These are phyloP conservation scores for Phaeolepiota aurea DNA, from an alignment of 768 basidiomycete species.

Conservation along the genomic window DNA sequence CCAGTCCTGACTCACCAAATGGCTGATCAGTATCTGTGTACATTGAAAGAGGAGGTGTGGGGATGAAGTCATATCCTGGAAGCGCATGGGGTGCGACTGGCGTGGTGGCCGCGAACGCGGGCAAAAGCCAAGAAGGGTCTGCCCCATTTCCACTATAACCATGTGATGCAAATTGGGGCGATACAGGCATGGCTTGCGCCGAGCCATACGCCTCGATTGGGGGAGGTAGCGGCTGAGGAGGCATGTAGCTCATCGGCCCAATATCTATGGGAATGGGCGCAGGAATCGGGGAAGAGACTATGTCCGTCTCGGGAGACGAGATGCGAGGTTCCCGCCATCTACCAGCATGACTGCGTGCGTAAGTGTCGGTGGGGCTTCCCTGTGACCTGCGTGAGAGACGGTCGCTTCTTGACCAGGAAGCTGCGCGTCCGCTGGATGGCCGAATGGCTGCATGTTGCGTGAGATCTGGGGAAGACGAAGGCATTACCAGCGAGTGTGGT, in stretches of 20 bases:
- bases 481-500: constrained; percentile 19
- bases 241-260: neutral
- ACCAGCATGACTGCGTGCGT: constrained; percentile 17
- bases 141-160: no score
- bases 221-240: constrained; percentile 10
- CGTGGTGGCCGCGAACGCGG: no score
- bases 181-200: no score
- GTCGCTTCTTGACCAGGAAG: constrained; percentile 24
- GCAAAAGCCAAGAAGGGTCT: no score
- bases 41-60: no score
- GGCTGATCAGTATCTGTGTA: neutral
- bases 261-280: constrained; percentile 6
- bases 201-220: constrained; percentile 7
- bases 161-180: no score
- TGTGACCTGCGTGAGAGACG: constrained; percentile 24
- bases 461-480: constrained; percentile 8
- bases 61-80: no score
- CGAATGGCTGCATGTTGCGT: constrained; percentile 9
- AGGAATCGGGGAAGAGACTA: constrained; percentile 10
- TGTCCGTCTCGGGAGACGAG: constrained; percentile 28
- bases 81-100: no score
- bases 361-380: constrained; percentile 22
- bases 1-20: neutral
- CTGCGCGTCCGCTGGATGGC: constrained; percentile 20
- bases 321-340: constrained; percentile 22